Percentiles rank a stretch among this genome's conserved stretches.
phyloP scores from a whole-genome alignment of 352 stramenopile species.

The Pythium dissotocum region DNA sequence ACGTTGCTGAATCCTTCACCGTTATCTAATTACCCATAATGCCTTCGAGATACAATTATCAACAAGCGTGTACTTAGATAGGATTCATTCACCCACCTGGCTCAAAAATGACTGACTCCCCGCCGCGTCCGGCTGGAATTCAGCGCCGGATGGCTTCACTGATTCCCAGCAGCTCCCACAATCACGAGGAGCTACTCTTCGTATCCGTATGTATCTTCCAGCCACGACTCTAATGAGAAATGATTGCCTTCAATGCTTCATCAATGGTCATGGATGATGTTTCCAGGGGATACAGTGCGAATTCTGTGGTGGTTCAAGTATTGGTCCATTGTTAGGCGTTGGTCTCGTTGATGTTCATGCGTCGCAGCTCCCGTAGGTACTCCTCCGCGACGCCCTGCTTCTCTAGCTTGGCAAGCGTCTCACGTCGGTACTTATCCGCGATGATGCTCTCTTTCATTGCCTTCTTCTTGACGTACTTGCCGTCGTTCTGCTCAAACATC shows the following conservation, averaged over 20 bases:
- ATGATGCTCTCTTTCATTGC: conserved; percentile 69
- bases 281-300: not conserved
- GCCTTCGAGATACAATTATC: not conserved
- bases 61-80: not conserved
- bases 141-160: conserved; percentile 2
- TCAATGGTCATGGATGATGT: not conserved
- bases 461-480: conserved; percentile 75
- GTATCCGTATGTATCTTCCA: not conserved
- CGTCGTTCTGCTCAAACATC: conserved; percentile 68
- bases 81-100: not conserved
- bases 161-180: not conserved
- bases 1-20: not conserved
- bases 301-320: not conserved
- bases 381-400: conserved; percentile 67
- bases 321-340: conserved; percentile 39
- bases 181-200: not conserved
- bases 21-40: not conserved
- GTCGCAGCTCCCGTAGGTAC: conserved; percentile 65
- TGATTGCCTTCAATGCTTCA: not conserved
- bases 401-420: conserved; percentile 60
- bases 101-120: not conserved
- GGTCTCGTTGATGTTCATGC: conserved; percentile 64
- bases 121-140: not conserved
- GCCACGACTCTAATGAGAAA: not conserved
- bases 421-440: conserved; percentile 68